A percentile compares a stretch with the other conserved stretches of the same genome.
Conservation (phyloP, 1,284 basidiomycete species). For the Cryptococcus sp. region DNA sequence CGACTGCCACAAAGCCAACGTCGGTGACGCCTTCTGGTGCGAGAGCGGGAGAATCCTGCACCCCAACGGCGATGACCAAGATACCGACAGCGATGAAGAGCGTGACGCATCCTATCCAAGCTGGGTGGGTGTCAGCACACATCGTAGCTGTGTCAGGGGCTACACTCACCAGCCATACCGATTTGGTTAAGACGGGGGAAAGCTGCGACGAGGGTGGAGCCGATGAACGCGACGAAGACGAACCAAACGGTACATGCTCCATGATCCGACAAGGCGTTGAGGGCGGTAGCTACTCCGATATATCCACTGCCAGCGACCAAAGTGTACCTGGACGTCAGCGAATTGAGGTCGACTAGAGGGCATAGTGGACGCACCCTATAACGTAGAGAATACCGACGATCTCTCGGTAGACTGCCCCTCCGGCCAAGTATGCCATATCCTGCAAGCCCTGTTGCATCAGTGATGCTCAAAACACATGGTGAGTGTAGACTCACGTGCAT, state of each 20-base stretch:
- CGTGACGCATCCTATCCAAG: constrained; percentile 30
- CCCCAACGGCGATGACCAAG: constrained; percentile 44
- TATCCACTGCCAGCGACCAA: constrained; percentile 24
- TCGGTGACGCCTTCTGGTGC: constrained; percentile 15
- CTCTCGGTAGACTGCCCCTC: constrained; percentile 13
- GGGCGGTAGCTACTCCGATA: constrained; percentile 38
- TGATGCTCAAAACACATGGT: not conserved
- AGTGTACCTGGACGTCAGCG: not conserved
- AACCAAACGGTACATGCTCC: constrained; percentile 43
- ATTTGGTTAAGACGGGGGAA: constrained; percentile 43
- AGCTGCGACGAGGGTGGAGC: constrained; percentile 26
- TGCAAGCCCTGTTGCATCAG: constrained; percentile 6
- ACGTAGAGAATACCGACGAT: constrained; percentile 14
- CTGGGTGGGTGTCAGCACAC: not conserved
- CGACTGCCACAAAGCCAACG: not conserved
- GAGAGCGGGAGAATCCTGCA: constrained; percentile 33
- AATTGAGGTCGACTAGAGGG: not conserved
- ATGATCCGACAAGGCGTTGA: constrained; percentile 44
- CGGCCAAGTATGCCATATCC: constrained; percentile 15
- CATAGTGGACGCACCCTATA: constrained; percentile 5
- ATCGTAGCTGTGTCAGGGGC: not conserved
- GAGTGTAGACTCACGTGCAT: constrained; percentile 8
- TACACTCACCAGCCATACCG: constrained; percentile 30
- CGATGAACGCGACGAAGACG: constrained; percentile 31
- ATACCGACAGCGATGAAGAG: constrained; percentile 40